These are phyloP conservation scores for Ettlia oleoabundans DNA, from an alignment of 139 green algal species.

Conservation along the genomic window DNA sequence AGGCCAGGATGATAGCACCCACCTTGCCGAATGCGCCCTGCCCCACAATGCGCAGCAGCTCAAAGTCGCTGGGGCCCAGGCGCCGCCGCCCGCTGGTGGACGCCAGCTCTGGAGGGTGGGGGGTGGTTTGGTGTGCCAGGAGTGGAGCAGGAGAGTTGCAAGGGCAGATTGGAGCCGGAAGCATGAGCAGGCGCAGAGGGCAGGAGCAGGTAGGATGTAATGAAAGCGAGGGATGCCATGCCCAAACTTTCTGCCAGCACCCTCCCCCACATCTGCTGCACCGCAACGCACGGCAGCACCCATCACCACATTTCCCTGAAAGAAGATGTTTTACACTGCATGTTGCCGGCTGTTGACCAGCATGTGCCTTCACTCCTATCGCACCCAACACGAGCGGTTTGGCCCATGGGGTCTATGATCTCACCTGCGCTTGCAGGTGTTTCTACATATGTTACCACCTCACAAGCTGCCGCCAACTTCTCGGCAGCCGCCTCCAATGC, in stretches of 20 bases:
- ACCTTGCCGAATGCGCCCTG: constrained; percentile 98
- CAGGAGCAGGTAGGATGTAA: no score
- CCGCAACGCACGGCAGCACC: no score
- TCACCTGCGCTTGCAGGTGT: constrained; percentile 19
- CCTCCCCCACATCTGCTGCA: no score
- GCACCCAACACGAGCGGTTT: neutral
- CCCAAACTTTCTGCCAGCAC: no score
- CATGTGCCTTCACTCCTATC: no score
- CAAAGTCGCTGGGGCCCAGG: constrained; percentile 88
- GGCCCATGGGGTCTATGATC: neutral
- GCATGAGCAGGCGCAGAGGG: no score
- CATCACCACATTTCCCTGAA: no score
- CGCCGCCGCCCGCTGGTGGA: constrained; percentile 5
- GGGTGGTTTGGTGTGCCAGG: neutral
- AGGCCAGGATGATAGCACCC: constrained; percentile 27
- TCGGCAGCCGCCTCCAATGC: neutral
- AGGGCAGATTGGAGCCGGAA: neutral
- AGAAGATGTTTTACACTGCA: no score
- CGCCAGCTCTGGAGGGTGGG: neutral
- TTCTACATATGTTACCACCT: constrained; percentile 24
- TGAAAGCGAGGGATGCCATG: no score
- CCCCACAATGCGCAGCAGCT: constrained; percentile 93
- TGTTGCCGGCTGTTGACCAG: no score
- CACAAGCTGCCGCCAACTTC: neutral
- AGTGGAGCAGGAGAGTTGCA: neutral